Evolutionary conservation across 495 filamentous ascomycete genomes (phyloP).

Genomic region (Aspergillus sclerotiicarbonarius): DNA sequence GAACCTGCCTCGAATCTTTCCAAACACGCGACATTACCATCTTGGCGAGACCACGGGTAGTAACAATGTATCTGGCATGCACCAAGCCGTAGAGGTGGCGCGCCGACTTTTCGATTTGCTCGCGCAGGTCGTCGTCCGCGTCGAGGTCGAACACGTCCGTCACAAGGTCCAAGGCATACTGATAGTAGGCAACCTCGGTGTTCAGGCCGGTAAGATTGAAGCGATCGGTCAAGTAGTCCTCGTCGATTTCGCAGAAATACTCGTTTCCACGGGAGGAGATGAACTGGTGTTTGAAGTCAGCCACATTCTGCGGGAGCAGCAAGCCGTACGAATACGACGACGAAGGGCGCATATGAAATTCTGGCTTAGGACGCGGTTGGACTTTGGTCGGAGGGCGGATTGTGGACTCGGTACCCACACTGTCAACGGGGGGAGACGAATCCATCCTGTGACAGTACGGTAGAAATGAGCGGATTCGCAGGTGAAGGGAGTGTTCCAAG

Average conservation of each 20-base stretch:
- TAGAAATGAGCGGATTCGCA: neutral
- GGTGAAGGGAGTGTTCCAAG: neutral
- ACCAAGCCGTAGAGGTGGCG: conserved; percentile 95
- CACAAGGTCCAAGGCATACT: conserved; percentile 97
- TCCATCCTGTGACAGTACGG: neutral
- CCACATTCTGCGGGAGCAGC: neutral
- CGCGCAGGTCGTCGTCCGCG: conserved; percentile 95
- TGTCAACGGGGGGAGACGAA: neutral
- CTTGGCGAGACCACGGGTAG: conserved; percentile 87
- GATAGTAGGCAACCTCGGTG: conserved; percentile 96
- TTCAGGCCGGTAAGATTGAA: conserved; percentile 98
- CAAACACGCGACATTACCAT: conserved; percentile 62
- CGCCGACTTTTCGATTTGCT: conserved; percentile 97
- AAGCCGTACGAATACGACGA: neutral
- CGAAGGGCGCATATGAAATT: neutral
- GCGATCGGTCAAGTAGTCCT: conserved; percentile 96
- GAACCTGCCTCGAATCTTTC: neutral
- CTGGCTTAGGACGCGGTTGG: neutral
- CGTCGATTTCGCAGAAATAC: conserved; percentile 99
- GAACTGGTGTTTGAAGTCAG: conserved; percentile 61
- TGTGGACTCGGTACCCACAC: neutral
- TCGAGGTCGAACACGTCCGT: conserved; percentile 99
- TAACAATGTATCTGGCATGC: conserved; percentile 96
- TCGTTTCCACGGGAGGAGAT: conserved; percentile 97
- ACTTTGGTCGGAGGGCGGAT: neutral